phyloP scores from a whole-genome alignment of 116 monocot genomes.

The Dioscorea cayenensis region DNA sequence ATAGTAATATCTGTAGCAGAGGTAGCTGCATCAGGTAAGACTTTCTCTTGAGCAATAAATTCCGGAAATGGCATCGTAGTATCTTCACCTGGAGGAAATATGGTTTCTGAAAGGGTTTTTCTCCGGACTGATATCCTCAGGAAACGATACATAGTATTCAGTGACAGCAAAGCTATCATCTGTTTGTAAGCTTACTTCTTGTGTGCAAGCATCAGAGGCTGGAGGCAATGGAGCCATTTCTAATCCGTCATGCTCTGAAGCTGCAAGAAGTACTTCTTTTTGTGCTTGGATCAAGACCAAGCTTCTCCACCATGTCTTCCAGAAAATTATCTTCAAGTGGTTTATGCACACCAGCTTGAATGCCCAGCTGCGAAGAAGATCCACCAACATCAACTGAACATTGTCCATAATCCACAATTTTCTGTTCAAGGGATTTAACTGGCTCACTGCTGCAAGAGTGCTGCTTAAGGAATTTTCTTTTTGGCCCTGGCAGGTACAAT shows the following conservation, averaged over 20 bases:
- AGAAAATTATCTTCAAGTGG: constrained; percentile 13
- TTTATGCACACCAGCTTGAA: not conserved
- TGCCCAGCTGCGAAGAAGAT: constrained; percentile 4
- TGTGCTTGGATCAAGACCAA: constrained; percentile 2
- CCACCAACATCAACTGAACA: not conserved
- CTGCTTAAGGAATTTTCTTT: constrained; percentile 47
- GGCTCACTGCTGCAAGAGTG: not conserved
- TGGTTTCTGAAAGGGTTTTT: not conserved
- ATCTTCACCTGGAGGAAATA: not conserved
- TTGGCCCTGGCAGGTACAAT: constrained; percentile 11
- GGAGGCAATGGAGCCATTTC: not conserved
- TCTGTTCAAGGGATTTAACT: constrained; percentile 8
- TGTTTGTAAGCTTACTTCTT: constrained; percentile 7
- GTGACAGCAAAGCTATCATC: not conserved
- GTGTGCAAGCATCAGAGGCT: not conserved
- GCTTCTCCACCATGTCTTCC: constrained; percentile 15
- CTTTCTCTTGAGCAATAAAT: not conserved
- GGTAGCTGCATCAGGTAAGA: constrained; percentile 6
- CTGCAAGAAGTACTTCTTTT: constrained; percentile 1
- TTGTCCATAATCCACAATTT: constrained; percentile 4
- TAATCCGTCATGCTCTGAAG: not conserved
- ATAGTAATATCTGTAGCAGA: not conserved
- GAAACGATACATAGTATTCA: constrained; percentile 13
- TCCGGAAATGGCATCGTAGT: constrained; percentile 8
- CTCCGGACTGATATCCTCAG: constrained; percentile 11